Percentiles rank a stretch among this genome's conserved stretches.
Evolutionary conservation across 768 basidiomycete species (phyloP).

Genomic region (Porphyrellus cyaneotinctus): DNA sequence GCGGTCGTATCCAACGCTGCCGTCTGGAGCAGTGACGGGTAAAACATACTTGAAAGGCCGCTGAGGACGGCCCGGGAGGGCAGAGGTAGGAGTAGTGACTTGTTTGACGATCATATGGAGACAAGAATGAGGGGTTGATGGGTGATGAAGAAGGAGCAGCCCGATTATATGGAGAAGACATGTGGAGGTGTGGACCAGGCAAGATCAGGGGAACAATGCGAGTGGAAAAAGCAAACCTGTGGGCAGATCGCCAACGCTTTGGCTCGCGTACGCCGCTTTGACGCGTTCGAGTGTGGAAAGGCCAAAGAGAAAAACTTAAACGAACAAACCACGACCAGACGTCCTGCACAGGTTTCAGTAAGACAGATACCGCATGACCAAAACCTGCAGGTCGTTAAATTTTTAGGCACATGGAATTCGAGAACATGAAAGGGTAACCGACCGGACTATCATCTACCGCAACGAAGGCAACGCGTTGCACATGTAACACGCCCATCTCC

Average conservation of each 20-base stretch:
- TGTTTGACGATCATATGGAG: slow-evolving; percentile 11
- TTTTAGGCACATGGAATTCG: slow-evolving; percentile 1
- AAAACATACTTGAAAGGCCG: slow-evolving; percentile 12
- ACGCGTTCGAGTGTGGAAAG: background rate
- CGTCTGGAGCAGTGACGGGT: slow-evolving; percentile 10
- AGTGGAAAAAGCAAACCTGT: background rate
- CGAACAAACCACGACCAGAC: background rate
- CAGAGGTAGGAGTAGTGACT: slow-evolving; percentile 6
- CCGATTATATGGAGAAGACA: slow-evolving; percentile 15
- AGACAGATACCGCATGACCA: slow-evolving; percentile 12
- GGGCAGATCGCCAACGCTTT: slow-evolving; percentile 1
- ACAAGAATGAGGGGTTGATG: background rate
- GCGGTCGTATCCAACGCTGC: slow-evolving; percentile 18
- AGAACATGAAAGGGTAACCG: background rate
- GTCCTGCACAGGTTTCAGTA: slow-evolving; percentile 16
- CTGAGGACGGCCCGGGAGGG: slow-evolving; percentile 11
- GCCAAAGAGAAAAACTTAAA: background rate
- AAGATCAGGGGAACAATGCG: slow-evolving; percentile 15
- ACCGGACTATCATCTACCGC: too few relatives aligned
- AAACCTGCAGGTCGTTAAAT: slow-evolving; percentile 1
- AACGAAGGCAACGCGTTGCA: too few relatives aligned
- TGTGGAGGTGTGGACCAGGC: slow-evolving; percentile 22
- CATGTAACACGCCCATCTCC: slow-evolving; percentile 19
- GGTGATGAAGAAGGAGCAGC: background rate
- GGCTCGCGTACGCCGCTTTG: slow-evolving; percentile 10